These are phyloP conservation scores for Yamadazyma tumulicola DNA, from an alignment of 805 yeast species.

Conservation along the genomic window DNA sequence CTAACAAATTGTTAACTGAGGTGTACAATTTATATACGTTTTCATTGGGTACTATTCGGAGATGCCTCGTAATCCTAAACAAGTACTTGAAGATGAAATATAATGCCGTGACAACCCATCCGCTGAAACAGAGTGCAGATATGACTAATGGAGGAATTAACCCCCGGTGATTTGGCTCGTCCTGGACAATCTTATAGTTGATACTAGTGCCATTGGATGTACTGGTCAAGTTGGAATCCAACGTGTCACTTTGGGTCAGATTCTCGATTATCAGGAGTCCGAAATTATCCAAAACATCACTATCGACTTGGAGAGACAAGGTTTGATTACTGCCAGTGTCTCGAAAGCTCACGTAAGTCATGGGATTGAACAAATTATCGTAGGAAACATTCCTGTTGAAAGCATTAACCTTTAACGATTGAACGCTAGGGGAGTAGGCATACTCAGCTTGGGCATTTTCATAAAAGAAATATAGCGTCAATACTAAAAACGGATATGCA, in stretches of 20 bases:
- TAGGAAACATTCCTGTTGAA: slow-evolving; percentile 24
- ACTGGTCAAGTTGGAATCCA: background rate
- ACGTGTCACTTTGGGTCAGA: background rate
- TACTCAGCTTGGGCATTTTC: slow-evolving; percentile 8
- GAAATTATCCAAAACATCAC: background rate
- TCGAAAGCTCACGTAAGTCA: slow-evolving; percentile 6
- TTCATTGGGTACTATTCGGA: slow-evolving; percentile 15
- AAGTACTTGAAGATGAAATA: slow-evolving; percentile 28
- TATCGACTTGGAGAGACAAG: slow-evolving; percentile 2
- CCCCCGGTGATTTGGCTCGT: background rate
- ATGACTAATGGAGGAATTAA: slow-evolving; percentile 18
- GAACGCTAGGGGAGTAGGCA: slow-evolving; percentile 12
- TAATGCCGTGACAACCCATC: slow-evolving; percentile 19
- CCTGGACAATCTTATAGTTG: background rate
- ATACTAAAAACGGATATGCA: slow-evolving; percentile 42
- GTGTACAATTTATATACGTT: slow-evolving; percentile 39
- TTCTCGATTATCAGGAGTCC: background rate
- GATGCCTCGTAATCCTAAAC: slow-evolving; percentile 14
- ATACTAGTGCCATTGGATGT: slow-evolving; percentile 1
- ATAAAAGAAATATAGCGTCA: slow-evolving; percentile 32
- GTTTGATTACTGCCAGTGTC: background rate
- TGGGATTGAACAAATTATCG: slow-evolving; percentile 17
- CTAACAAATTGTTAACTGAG: slow-evolving; percentile 42
- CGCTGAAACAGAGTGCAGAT: slow-evolving; percentile 26
- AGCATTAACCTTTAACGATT: slow-evolving; percentile 17